Conservation (phyloP, 495 filamentous ascomycete genomes). For the Aspergillus mulundensis region DNA sequence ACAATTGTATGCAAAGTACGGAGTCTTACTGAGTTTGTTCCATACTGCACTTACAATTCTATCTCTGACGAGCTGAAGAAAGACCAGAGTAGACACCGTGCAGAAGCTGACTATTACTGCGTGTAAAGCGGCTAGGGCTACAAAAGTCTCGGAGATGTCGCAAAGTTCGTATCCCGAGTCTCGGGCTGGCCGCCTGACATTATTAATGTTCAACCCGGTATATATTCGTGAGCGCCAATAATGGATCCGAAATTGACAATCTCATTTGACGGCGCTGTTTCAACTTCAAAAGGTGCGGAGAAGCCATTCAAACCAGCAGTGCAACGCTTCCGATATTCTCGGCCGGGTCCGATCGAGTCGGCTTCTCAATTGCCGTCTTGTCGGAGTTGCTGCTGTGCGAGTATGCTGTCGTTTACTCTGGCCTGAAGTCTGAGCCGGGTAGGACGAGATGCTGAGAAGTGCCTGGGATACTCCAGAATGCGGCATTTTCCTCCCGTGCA, state of each 20-base stretch:
- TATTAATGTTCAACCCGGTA: slow-evolving; percentile 12
- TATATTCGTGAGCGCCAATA: slow-evolving; percentile 7
- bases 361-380: background rate
- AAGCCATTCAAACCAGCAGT: background rate
- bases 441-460: slow-evolving; percentile 5
- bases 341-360: slow-evolving; percentile 10
- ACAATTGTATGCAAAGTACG: background rate
- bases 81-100: background rate
- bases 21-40: background rate
- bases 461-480: background rate
- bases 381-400: background rate
- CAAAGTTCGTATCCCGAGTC: background rate
- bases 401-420: background rate
- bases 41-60: background rate
- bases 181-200: background rate
- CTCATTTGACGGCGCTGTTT: slow-evolving; percentile 7
- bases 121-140: background rate
- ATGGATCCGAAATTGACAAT: slow-evolving; percentile 5
- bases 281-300: slow-evolving; percentile 7
- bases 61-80: background rate
- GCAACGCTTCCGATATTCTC: slow-evolving; percentile 5
- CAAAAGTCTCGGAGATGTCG: background rate
- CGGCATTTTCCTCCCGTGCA: slow-evolving; percentile 1
- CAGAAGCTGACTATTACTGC: background rate
- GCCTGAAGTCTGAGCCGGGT: background rate